A percentile compares a stretch with the other conserved stretches of the same genome.
Evolutionary conservation across 129 eudicot genomes (phyloP).

Genomic region (Flaveria robusta): DNA sequence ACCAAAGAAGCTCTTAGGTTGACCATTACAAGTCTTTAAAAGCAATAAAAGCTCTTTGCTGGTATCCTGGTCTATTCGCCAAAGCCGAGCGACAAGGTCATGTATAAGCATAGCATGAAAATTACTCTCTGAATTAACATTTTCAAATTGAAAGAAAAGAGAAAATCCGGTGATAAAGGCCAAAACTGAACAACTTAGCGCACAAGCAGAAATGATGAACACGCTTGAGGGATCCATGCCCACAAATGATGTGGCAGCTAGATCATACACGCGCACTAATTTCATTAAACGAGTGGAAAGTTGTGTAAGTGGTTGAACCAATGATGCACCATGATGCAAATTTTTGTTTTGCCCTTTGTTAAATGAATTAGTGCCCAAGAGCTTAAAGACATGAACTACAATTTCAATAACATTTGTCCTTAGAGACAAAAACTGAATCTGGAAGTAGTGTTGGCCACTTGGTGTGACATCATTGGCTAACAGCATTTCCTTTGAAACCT

Average conservation of each 20-base stretch:
- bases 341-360: conserved; percentile 15
- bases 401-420: conserved; percentile 51
- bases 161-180: conserved; percentile 67
- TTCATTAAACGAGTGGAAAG: conserved; percentile 50
- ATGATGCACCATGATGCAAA: conserved; percentile 22
- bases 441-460: conserved; percentile 47
- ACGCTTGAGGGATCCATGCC: conserved; percentile 53
- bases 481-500: conserved; percentile 51
- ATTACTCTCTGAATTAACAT: conserved; percentile 19
- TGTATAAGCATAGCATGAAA: conserved; percentile 46
- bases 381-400: conserved; percentile 48
- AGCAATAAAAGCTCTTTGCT: conserved; percentile 50
- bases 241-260: conserved; percentile 56
- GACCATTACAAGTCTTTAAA: conserved; percentile 40
- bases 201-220: conserved; percentile 54
- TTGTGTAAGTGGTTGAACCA: conserved; percentile 39
- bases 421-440: conserved; percentile 65
- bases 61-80: conserved; percentile 51
- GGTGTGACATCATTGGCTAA: conserved; percentile 25
- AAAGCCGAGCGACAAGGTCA: conserved; percentile 57
- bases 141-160: conserved; percentile 35
- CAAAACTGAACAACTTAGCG: conserved; percentile 75
- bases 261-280: conserved; percentile 62
- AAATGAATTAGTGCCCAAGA: conserved; percentile 35
- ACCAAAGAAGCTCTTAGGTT: conserved; percentile 27